Base-by-base conservation (phyloP, 495 filamentous ascomycete species). In the Geopyxis carbonaria region DNA sequence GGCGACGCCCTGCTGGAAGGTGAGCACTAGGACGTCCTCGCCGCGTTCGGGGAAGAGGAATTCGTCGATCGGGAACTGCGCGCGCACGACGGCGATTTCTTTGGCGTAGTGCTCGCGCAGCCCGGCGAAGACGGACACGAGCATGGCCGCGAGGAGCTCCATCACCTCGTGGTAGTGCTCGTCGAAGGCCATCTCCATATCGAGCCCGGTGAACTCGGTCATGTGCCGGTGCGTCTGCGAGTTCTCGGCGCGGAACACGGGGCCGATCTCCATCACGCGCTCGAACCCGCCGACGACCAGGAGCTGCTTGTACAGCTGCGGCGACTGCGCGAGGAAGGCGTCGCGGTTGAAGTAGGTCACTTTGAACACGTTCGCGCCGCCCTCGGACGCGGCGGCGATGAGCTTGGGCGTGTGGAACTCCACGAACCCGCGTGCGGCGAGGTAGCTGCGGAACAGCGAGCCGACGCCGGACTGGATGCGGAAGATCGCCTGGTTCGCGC, bases 241-340 rank as follows among this genome's bases (percentile, higher is more conserved):
- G 59, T 95, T 93, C 64, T 95, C 89, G 0, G 89, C 89, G 55
- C 87, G 72, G 74, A 93, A 97, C 6, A 95, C 87, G 3, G 82
- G 80, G 0, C 80, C 82, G 40, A 91, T 76, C 53, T 84, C 79
- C 55, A 80, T 94, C 8, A 97, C 87, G 41, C 73, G 76, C 56
- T 87, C 74, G 58, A 89, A 72, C 37, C 91, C 89, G 50, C 84
- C 83, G 16, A 86, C 84, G 50, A 97, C 92, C 56, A 83, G 77
- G 67, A 91, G 83, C 51, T 97, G 89, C 65, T 97, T 94, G 59
- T 91, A 87, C 34, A 97, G 72, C 59, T 97, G 89, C 9, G 89
- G 89, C 44, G 80, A 87, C 61, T 95, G 87, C 14, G 86, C 86
- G 8, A 94, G 66, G 61, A 72, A 97, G 2, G 78, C 85, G 34